Base-by-base conservation (phyloP, 2,329 filamentous ascomycete species). In the Canariomyces notabilis region DNA sequence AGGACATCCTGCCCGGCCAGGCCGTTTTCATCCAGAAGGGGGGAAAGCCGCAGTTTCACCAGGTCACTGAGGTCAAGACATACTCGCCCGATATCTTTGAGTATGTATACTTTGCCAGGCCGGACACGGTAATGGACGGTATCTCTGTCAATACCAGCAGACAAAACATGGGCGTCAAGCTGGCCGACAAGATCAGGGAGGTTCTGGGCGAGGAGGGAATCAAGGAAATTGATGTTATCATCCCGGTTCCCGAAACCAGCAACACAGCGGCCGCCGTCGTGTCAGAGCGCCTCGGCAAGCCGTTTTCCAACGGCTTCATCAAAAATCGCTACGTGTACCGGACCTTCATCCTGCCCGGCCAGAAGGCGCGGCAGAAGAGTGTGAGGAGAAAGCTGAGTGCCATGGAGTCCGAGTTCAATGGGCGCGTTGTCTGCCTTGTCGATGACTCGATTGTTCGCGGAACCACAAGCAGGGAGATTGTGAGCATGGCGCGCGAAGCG, bases 391-490 rank as follows among this genome's bases (percentile, higher is more conserved):
- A 97, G 70, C 76, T 97, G 32, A 91, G 87, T 50, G 81, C 90
- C 16, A 95, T 96, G 67, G 80, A 83, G 20, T 82, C 83, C 31
- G 89, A 96, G 62, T 96, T 96, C 67, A 74, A 82, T 47, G 87
- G 79, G 55, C 83, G 85, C 58, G 86, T 83, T 49, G 85, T 97
- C 6, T 74, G 89, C 9, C 72, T 97, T 1, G 87, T 96, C 1
- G 91, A 96, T 57, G 91, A 96, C 67, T 88, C 82, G 57, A 89
- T 95, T 49, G 90, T 95, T 4, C 80, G 90, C 31, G 90, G 89
- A 40, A 94, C 87, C 0, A 95, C 88, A 4, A 63, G 85, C 8
- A 81, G 83, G 38, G 86, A 87, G 57, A 65, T 65, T 51, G 62
- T 64, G 11, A 65, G 80, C 80, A 95, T 95, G 89, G 88, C 87